Evolutionary conservation across 306 rosid genomes (phyloP), one percentile per base, ranked within the genome.

Genomic region (Cucurbita maxima): DNA sequence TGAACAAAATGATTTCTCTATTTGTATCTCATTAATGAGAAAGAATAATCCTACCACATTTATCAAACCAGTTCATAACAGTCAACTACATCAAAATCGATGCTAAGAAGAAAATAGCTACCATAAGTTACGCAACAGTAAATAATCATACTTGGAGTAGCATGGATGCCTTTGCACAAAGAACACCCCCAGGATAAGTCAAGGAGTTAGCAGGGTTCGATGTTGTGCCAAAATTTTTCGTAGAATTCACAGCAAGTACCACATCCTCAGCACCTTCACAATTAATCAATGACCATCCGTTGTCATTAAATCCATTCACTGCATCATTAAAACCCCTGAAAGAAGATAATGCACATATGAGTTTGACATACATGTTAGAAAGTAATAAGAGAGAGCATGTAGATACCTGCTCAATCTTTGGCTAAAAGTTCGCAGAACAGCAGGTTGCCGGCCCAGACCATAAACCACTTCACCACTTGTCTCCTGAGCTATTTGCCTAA

Each of bases 91-190:
- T 18, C 16, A 43, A 12, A 43, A 45, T 67, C 55, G 10, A 58
- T 6, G 60, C 14, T 34, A 55, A 34, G 59, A 55, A 16, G 40
- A 20, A 64, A 45, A 67, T 6, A 45, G 30, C 72, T 20, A 40
- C 19, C 6, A 67, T 3, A 45, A 19, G 8, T 19, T 43, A 15
- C 37, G 51, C 13, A 50, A 41, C 6, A 57, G 38, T 69, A 72
- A 77, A 11, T 47, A 73, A 72, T 75, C 89, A 78, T 87, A 94
- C 99, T 81, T 95, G 95, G 80, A 95, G 96, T 70, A 95, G 80
- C 99, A 95, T 95, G 66, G 99, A 95, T 76, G 97, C 97, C 84
- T 89, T 95, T 3, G 99, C 99, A 59, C 97, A 95, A 50, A 95
- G 91, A 81, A 95, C 80, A 69, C 99, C 99, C 67, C 99, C 99